A percentile compares a stretch with the other conserved stretches of the same genome.
Evolutionary conservation across 1,284 basidiomycete species (phyloP).

Genomic region (Ustilago nuda): DNA sequence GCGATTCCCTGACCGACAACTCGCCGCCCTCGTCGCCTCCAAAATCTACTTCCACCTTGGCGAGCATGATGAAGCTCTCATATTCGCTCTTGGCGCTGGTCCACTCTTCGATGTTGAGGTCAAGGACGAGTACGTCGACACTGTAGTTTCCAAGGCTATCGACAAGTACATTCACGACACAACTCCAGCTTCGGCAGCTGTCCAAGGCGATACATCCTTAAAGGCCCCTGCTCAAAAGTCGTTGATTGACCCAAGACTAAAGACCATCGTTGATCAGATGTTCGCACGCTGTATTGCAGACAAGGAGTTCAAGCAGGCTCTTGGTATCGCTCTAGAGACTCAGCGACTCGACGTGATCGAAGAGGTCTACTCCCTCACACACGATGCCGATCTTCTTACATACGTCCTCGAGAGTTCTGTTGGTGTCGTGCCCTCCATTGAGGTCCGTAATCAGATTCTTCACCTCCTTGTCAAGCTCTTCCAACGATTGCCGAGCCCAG

Average conservation of each 20-base stretch:
- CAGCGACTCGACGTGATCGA: conserved; percentile 66
- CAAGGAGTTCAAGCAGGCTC: conserved; percentile 65
- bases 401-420: conserved; percentile 68
- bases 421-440: conserved; percentile 59
- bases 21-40: conserved; percentile 68
- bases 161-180: conserved; percentile 64
- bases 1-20: conserved; percentile 62
- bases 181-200: conserved; percentile 18
- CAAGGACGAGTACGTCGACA: conserved; percentile 67
- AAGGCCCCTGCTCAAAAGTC: conserved; percentile 21
- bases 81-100: conserved; percentile 67
- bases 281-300: conserved; percentile 64
- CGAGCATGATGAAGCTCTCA: conserved; percentile 67
- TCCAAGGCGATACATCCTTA: conserved; percentile 15
- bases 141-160: conserved; percentile 69
- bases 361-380: conserved; percentile 60
- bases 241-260: conserved; percentile 55
- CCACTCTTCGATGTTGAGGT: conserved; percentile 65
- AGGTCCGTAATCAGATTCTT: conserved; percentile 63
- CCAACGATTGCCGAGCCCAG: conserved; percentile 63
- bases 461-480: conserved; percentile 68
- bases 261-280: conserved; percentile 67
- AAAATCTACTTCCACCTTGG: conserved; percentile 69
- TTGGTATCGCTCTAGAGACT: conserved; percentile 68
- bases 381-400: conserved; percentile 61